Conservation (phyloP, 495 filamentous ascomycete species). For the Penicillium flavigenum region DNA sequence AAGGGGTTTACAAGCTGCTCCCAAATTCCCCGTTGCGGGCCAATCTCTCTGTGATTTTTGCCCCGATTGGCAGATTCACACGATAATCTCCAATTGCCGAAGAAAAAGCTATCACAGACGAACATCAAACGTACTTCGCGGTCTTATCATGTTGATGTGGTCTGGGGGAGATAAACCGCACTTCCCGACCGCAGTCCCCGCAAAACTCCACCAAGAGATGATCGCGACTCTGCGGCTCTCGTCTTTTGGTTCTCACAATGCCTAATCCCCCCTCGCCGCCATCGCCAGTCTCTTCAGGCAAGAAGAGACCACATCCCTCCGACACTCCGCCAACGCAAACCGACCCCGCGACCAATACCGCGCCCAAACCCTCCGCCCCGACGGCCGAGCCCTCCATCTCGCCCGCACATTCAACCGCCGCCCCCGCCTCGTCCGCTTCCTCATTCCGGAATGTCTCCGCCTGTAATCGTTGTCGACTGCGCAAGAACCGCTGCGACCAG, state of each 20-base stretch:
- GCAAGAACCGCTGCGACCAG: conserved; percentile 96
- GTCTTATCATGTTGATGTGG: conserved; percentile 38
- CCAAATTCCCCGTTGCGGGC: conserved; percentile 5
- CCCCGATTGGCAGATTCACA: neutral
- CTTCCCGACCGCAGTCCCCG: conserved; percentile 31
- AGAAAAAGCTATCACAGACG: conserved; percentile 1
- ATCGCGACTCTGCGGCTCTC: conserved; percentile 33
- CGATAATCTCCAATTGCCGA: conserved; percentile 11
- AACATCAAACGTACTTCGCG: conserved; percentile 9
- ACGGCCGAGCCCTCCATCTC: conserved; percentile 18
- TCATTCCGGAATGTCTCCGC: conserved; percentile 92
- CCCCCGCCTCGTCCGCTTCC: conserved; percentile 28
- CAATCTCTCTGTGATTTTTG: neutral
- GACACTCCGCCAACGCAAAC: conserved; percentile 24
- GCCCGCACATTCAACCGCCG: conserved; percentile 22
- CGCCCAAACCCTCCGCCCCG: conserved; percentile 17
- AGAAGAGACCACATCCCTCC: conserved; percentile 44
- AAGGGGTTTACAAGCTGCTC: conserved; percentile 4
- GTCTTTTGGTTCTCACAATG: conserved; percentile 35
- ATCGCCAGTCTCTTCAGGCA: conserved; percentile 40
- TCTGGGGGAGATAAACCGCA: conserved; percentile 21
- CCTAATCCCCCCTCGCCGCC: conserved; percentile 39
- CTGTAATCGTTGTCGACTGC: conserved; percentile 86
- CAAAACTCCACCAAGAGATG: conserved; percentile 39
- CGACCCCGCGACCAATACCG: conserved; percentile 19